Evolutionary conservation across 768 basidiomycete species (phyloP).

Genomic region (Dioszegia crocea): DNA sequence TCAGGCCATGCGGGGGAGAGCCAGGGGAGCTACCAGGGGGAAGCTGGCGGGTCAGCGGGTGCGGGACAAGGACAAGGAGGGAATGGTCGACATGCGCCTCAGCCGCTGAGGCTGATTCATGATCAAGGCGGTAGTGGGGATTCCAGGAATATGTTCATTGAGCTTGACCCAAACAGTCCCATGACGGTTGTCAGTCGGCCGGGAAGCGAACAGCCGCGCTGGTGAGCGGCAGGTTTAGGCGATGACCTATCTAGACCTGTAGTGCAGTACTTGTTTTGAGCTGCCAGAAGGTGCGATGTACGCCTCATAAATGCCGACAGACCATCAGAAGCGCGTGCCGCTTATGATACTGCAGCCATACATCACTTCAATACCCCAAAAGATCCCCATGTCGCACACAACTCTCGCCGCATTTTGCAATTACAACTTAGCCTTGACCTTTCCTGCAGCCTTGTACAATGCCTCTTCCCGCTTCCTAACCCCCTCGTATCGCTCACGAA

Average conservation of each 20-base stretch:
- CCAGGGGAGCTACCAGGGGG: neutral
- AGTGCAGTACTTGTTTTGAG: no score
- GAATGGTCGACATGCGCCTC: neutral
- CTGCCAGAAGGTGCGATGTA: no score
- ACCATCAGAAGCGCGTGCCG: neutral
- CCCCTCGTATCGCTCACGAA: slow-evolving; percentile 45
- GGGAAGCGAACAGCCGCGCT: slow-evolving; percentile 5
- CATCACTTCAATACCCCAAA: no score
- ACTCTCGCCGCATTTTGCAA: no score
- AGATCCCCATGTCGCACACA: no score
- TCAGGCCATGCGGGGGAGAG: neutral
- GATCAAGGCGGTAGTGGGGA: neutral
- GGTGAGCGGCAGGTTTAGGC: neutral
- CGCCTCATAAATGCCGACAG: no score
- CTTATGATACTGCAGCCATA: neutral
- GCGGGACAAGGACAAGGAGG: neutral
- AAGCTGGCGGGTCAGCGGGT: neutral
- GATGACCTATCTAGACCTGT: neutral
- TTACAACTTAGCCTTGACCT: slow-evolving; percentile 13
- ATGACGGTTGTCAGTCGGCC: slow-evolving; percentile 18
- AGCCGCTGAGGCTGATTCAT: neutral
- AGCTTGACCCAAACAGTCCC: slow-evolving; percentile 36
- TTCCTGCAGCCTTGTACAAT: neutral
- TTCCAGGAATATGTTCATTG: slow-evolving; percentile 27
- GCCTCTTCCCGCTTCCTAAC: slow-evolving; percentile 20